Conservation (phyloP, 1,139 yeast genomes). For the Ogataea hybrid region DNA sequence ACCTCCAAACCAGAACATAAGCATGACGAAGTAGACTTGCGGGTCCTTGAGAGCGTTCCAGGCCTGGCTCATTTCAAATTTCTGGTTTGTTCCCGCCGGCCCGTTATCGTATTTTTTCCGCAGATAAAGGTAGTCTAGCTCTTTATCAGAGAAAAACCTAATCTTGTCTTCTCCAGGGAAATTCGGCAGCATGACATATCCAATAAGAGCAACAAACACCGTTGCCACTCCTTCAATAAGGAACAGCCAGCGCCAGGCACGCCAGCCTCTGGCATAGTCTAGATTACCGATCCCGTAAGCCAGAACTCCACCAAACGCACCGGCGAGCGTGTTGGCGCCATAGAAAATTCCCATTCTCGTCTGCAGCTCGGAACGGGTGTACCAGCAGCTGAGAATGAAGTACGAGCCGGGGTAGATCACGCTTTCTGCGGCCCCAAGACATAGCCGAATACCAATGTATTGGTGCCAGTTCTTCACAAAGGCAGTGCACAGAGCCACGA, state of each 20-base stretch:
- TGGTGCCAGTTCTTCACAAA: constrained; percentile 17
- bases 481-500: constrained; percentile 14
- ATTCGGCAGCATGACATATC: constrained; percentile 15
- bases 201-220: constrained; percentile 17
- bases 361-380: constrained; percentile 46
- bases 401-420: constrained; percentile 52
- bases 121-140: constrained; percentile 11
- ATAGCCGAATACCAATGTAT: constrained; percentile 16
- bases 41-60: constrained; percentile 15
- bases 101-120: constrained; percentile 16
- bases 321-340: constrained; percentile 50
- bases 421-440: constrained; percentile 36
- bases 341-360: constrained; percentile 56
- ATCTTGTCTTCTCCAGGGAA: constrained; percentile 18
- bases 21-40: constrained; percentile 14
- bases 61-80: constrained; percentile 11
- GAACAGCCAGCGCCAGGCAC: constrained; percentile 49
- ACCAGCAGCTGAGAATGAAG: constrained; percentile 50
- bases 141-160: constrained; percentile 11
- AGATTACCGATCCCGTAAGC: constrained; percentile 22
- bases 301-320: constrained; percentile 73
- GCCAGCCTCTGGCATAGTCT: constrained; percentile 13
- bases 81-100: constrained; percentile 14
- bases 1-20: constrained; percentile 21
- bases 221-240: constrained; percentile 41